Evolutionary conservation across 345 rosid species (phyloP), one percentile per base, ranked within the genome.

Genomic region (Draba incana): DNA sequence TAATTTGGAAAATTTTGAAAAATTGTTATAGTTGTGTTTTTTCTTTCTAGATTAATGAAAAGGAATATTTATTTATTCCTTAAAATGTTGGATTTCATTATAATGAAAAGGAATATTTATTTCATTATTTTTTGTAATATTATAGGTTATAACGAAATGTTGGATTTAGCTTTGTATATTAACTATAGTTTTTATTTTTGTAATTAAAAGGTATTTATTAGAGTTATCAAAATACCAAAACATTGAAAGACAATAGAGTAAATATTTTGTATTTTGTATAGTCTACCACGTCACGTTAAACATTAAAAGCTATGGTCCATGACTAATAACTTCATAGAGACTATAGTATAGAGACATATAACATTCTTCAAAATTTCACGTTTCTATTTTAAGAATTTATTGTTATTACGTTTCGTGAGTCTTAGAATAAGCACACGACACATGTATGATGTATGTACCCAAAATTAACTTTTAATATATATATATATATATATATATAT

Each of bases 231-330:
- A 4, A 11, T 45, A 50, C 10, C 12, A 45, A 57, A 57, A 68
- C 30, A 49, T 45, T 4, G 5, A 63, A 3, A 39, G 62, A 75
- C 70, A 69, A 56, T 48, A 47, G 52, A 48, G 41, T 48, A 31
- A 37, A 66, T 66, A 35, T 58, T 66, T 39, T 75, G 68, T 66
- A 35, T 58, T 66, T 39, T 75, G 68, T 45, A 5, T 69, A 56
- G 79, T 70, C 72, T 59, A 76, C 60, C 75, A 75, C 85, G 83
- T 68, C 84, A 81, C 78, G 85, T 70, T 52, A 76, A 64, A 55
- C 70, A 55, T 58, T 59, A 35, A 61, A 48, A 61, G 60, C 41
- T 31, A 33, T 43, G 45, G 20, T 62, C 62, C 28, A 61, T 44
- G 62, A 24, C 68, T 23, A 13, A 33, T 62, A 45, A 62, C 55